Evolutionary conservation across 2,329 filamentous ascomycete genomes (phyloP).

Genomic region (Botryosphaeria dothidea): DNA sequence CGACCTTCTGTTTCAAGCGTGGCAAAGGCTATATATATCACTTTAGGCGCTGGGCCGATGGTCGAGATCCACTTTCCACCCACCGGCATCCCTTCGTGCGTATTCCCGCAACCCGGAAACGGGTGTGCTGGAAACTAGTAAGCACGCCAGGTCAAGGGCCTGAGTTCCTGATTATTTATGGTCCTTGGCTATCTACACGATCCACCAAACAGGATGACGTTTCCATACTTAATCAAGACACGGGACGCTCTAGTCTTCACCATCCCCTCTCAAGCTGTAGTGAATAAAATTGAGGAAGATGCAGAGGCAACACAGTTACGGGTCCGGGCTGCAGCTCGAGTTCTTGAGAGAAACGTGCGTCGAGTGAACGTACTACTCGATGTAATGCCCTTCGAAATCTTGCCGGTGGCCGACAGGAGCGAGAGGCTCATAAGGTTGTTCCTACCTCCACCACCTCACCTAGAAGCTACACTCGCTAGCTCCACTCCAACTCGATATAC

Average conservation of each 20-base stretch:
- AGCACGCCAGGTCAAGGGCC: too few relatives aligned
- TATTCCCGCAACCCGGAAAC: too few relatives aligned
- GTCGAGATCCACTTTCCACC: too few relatives aligned
- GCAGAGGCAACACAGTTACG: background rate
- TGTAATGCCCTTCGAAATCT: background rate
- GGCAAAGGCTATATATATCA: background rate
- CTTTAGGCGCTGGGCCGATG: background rate
- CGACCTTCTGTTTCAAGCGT: too few relatives aligned
- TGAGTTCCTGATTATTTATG: too few relatives aligned
- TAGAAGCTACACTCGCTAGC: too few relatives aligned
- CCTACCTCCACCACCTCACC: background rate
- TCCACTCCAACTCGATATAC: too few relatives aligned
- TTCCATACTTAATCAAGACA: background rate
- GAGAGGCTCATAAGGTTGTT: background rate
- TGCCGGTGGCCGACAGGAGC: background rate
- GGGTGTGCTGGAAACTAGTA: too few relatives aligned
- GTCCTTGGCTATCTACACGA: too few relatives aligned
- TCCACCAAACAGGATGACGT: too few relatives aligned
- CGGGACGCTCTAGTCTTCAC: background rate
- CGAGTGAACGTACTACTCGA: background rate
- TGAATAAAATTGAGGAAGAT: background rate
- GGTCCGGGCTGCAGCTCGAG: background rate
- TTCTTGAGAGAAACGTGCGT: background rate
- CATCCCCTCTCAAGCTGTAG: background rate
- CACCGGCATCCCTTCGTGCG: too few relatives aligned